Evolutionary conservation across 176 grass and related monocot genomes (phyloP).

Genomic region (Canna indica): DNA sequence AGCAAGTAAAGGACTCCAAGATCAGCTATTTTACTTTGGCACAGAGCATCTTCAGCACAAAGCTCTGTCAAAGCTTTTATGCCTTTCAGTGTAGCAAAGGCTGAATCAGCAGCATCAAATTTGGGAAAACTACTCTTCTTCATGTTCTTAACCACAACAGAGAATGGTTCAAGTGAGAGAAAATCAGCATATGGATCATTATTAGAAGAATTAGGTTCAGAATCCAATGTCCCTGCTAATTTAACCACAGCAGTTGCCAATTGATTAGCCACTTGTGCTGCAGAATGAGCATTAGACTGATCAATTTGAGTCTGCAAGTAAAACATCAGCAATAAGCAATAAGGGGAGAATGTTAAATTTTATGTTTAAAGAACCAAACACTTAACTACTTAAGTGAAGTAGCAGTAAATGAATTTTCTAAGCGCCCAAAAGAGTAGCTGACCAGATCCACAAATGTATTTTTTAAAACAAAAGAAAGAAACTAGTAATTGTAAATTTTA

Average conservation of each 20-base stretch:
- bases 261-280: constrained; percentile 63
- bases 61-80: constrained; percentile 92
- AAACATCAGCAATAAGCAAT: constrained; percentile 19
- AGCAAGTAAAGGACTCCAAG: constrained; percentile 68
- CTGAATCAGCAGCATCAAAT: constrained; percentile 88
- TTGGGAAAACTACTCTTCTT: constrained; percentile 82
- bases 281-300: constrained; percentile 74
- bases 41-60: constrained; percentile 71
- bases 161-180: constrained; percentile 80
- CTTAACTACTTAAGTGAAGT: too few relatives aligned
- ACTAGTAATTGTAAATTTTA: too few relatives aligned
- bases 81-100: constrained; percentile 68
- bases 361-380: too few relatives aligned
- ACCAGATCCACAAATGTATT: too few relatives aligned
- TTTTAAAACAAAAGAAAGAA: too few relatives aligned
- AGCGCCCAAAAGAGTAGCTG: too few relatives aligned
- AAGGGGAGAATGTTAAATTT: constrained; percentile 7
- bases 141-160: constrained; percentile 59
- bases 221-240: constrained; percentile 35
- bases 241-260: constrained; percentile 69
- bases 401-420: too few relatives aligned
- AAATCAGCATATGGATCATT: constrained; percentile 57
- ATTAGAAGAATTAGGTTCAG: constrained; percentile 36
- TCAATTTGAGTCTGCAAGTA: constrained; percentile 64
- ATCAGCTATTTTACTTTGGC: constrained; percentile 72